Percentiles rank a stretch among this genome's conserved stretches.
Conservation (phyloP, 164 flowering plant genomes). For the Magnolia kwangsiensis region DNA sequence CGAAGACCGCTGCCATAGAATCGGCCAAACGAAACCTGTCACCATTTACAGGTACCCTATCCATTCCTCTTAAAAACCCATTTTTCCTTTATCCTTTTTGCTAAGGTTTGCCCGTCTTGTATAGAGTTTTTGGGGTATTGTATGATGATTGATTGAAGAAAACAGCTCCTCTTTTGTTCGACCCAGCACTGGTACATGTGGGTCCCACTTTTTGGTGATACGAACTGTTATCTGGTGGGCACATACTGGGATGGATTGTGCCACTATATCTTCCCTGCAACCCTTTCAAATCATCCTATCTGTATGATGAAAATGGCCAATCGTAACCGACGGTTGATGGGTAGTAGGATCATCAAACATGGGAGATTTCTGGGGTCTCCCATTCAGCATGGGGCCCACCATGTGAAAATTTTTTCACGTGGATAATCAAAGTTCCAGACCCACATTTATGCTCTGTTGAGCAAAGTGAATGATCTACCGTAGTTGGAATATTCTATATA, state of each 20-base stretch:
- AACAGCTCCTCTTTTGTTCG: too few species aligned
- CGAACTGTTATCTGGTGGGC: too few species aligned
- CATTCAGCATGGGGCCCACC: not conserved
- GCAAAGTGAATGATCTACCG: too few species aligned
- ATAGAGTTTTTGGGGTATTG: not conserved
- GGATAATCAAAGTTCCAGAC: not conserved
- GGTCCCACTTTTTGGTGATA: not conserved
- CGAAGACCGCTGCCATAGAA: constrained; percentile 95
- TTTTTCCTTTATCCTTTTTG: not conserved
- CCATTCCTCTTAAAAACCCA: not conserved
- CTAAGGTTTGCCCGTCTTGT: not conserved
- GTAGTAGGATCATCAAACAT: not conserved
- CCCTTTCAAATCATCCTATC: not conserved
- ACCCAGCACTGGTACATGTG: not conserved
- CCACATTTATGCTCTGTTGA: not conserved
- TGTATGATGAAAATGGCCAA: not conserved
- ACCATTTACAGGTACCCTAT: constrained; percentile 68
- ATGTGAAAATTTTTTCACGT: too few species aligned
- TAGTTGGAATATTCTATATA: too few species aligned
- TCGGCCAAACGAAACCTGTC: constrained; percentile 91
- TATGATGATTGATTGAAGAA: not conserved
- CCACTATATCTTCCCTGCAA: not conserved
- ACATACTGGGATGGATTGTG: too few species aligned
- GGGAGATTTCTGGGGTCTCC: not conserved
- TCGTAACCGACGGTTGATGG: not conserved